Evolutionary conservation across 768 basidiomycete species (phyloP), one percentile per base, ranked within the genome.

Genomic region (Cantharellus anzutake): DNA sequence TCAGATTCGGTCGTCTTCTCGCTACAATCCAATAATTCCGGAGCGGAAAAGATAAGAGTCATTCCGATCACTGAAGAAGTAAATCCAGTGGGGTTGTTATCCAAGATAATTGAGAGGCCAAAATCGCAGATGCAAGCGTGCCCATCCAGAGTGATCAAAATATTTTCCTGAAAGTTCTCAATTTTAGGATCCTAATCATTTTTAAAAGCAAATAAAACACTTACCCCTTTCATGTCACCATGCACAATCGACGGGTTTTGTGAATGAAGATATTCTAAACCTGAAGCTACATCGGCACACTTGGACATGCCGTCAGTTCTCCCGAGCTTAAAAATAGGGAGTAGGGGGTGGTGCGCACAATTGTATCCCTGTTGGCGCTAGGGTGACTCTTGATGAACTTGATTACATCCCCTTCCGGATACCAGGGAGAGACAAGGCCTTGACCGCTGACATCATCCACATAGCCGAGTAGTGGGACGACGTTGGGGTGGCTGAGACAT

Each of bases 91-190:
- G 16, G 59, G 38, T 55, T 40, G 41, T 38, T 55, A 11, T 60
- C 57, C 35, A 57, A 35, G 42, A 57, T 57, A 41, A 42, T 42
- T 14, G 60, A 59, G 7, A 61, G 50, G n/a, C 60, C 60, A 48
- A 59, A 61, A 51, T 61, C 60, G 42, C 60, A 61, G 2, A 61
- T 42, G 5, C 53, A 40, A 29, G 58, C 60, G 5, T 59, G 29
- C 35, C 42, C 38, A 35, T 59, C 42, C 5, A 35, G 16, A 14
- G 42, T 48, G 16, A 61, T 44, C 34, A 61, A 37, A 0, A 61
- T 39, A 39, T 61, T 61, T 4, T 42, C 59, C 60, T 61, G 29
- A 48, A n/a, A 11, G 44, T 11, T 11, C 11, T 48, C 44, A 11
- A 29, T 48, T 29, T 11, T 11, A 11, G 29, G 29, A 48, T 29